Conservation (phyloP, 1,284 basidiomycete genomes). For the Exobasidium cylindrosporum region DNA sequence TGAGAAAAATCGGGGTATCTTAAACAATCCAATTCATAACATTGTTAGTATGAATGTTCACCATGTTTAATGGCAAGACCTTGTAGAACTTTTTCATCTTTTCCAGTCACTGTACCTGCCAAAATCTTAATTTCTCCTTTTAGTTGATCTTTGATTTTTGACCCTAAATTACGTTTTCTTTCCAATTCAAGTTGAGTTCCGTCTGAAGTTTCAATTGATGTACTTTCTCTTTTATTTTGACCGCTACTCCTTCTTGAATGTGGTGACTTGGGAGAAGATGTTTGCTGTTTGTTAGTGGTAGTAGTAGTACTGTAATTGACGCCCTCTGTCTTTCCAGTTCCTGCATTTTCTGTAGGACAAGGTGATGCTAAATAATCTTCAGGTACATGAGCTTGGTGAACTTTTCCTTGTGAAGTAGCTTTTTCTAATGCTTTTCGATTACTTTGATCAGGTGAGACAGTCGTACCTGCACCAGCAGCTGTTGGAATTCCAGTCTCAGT, state of each 20-base stretch:
- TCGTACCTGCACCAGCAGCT: conserved; percentile 28
- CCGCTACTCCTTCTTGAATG: not conserved
- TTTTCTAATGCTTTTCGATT: conserved; percentile 16
- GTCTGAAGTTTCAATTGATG: not conserved
- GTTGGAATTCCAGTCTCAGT: conserved; percentile 33
- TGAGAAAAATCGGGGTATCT: no score
- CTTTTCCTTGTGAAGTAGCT: not conserved
- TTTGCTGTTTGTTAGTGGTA: not conserved
- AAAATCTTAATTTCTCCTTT: conserved; percentile 30
- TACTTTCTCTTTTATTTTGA: not conserved
- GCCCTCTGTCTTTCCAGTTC: not conserved
- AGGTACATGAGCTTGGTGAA: conserved; percentile 19
- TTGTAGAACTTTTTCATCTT: conserved; percentile 21
- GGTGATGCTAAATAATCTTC: conserved; percentile 25
- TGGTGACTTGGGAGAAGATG: no score
- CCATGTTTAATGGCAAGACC: conserved; percentile 24
- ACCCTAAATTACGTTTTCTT: conserved; percentile 3
- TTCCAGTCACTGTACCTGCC: conserved; percentile 21
- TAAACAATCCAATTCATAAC: not conserved
- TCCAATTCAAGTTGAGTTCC: not conserved
- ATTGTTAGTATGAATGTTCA: not conserved
- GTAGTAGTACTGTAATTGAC: not conserved
- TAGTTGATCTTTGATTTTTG: conserved; percentile 23
- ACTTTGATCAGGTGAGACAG: conserved; percentile 26
- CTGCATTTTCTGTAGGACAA: conserved; percentile 22